phyloP scores from a whole-genome alignment of 768 basidiomycete species.

The Trametes punicea region DNA sequence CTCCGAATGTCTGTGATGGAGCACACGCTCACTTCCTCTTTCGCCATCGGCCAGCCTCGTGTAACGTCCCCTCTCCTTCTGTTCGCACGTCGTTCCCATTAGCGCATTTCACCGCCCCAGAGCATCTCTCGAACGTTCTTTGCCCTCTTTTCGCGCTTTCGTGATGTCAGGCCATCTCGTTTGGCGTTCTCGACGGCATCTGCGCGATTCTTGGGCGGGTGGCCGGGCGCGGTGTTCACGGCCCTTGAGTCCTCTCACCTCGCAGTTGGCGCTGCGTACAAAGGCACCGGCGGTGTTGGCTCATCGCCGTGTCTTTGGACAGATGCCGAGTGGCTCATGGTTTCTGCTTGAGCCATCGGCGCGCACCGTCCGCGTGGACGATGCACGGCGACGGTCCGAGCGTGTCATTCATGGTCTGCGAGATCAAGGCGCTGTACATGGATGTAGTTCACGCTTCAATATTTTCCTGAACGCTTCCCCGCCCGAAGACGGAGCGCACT shows the following conservation, averaged over 20 bases:
- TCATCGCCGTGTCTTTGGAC: background rate
- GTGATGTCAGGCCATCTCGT: background rate
- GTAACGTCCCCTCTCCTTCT: background rate
- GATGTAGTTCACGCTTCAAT: background rate
- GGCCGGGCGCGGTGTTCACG: background rate
- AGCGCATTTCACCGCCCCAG: background rate
- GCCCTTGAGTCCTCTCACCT: background rate
- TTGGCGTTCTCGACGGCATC: background rate
- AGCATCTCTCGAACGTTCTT: background rate
- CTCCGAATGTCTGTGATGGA: background rate
- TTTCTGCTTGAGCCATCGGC: background rate
- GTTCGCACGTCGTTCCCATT: background rate
- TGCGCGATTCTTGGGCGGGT: background rate
- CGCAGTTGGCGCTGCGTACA: background rate
- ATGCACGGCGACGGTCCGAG: constrained; percentile 1
- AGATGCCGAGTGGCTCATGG: background rate
- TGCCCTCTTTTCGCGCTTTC: background rate
- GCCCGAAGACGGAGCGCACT: background rate
- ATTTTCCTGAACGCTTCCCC: background rate
- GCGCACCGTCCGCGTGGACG: background rate
- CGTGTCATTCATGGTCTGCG: background rate
- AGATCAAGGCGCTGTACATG: background rate
- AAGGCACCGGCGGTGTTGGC: background rate
- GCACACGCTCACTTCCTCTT: background rate
- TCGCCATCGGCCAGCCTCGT: background rate